Evolutionary conservation across 1,284 basidiomycete species (phyloP).

Genomic region (Malassezia caprae): DNA sequence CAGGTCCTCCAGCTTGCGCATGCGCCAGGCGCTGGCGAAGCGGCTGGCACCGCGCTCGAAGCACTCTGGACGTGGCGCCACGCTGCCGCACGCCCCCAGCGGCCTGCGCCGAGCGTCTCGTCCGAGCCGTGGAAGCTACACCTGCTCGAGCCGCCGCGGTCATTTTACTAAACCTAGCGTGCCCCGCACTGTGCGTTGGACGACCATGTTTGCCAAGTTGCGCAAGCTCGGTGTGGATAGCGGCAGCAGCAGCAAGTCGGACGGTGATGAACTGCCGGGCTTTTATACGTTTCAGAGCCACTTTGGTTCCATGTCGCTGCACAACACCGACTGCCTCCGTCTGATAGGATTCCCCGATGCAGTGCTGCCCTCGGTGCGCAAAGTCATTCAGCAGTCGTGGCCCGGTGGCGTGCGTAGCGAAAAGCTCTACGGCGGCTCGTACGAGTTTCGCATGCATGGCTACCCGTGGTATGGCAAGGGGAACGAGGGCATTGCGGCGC

Average conservation of each 20-base stretch:
- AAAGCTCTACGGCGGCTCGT: background rate
- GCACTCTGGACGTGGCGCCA: constrained; percentile 6
- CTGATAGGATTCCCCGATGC: background rate
- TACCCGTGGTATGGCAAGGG: background rate
- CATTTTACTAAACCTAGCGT: background rate
- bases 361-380: background rate
- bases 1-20: constrained; percentile 11
- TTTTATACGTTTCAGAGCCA: background rate
- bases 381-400: background rate
- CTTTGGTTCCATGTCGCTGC: background rate
- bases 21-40: background rate
- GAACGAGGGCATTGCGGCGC: background rate
- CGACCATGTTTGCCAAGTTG: background rate
- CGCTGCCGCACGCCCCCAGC: background rate
- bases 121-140: constrained; percentile 13
- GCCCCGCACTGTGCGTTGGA: background rate
- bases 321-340: background rate
- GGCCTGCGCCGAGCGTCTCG: background rate
- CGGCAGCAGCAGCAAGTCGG: background rate
- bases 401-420: background rate
- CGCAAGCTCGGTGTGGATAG: background rate
- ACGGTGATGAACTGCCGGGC: background rate
- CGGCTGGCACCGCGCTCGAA: constrained; percentile 1
- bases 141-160: constrained; percentile 3
- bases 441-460: constrained; percentile 1